A percentile compares a stretch with the other conserved stretches of the same genome.
phyloP scores from a whole-genome alignment of 2,329 filamentous ascomycete species.

The Aspergillus tamarii region DNA sequence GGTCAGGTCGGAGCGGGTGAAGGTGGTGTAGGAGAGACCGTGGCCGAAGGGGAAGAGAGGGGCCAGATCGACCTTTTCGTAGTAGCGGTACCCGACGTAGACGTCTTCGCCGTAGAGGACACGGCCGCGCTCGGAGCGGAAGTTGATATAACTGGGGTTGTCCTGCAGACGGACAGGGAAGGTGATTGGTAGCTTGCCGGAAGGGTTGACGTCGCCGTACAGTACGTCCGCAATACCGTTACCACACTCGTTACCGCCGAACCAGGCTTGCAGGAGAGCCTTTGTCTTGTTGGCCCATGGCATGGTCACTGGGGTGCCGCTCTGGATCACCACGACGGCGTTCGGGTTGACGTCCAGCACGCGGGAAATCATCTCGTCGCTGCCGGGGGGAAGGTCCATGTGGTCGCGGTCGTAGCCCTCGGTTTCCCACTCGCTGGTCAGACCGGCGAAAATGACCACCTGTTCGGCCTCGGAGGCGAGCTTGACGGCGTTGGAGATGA shows the following conservation, averaged over 20 bases:
- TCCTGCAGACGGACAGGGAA: conserved; percentile 71
- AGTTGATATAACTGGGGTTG: conserved; percentile 78
- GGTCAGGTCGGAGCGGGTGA: conserved; percentile 57
- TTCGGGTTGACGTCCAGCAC: conserved; percentile 69
- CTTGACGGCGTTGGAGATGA: conserved; percentile 68
- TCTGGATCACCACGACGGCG: conserved; percentile 74
- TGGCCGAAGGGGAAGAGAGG: conserved; percentile 79
- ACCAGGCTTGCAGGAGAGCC: conserved; percentile 77
- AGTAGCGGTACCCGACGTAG: conserved; percentile 80
- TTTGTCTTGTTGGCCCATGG: conserved; percentile 51
- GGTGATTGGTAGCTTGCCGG: conserved; percentile 72
- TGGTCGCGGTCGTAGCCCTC: conserved; percentile 67
- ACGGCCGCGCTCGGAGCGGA: conserved; percentile 68
- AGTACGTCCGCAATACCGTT: conserved; percentile 79
- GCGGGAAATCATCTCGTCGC: conserved; percentile 63
- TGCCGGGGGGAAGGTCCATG: conserved; percentile 61
- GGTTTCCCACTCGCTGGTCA: conserved; percentile 81
- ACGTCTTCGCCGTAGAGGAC: conserved; percentile 79
- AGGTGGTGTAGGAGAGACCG: conserved; percentile 76
- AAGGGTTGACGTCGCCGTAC: conserved; percentile 74
- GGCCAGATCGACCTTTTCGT: conserved; percentile 68
- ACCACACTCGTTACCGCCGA: conserved; percentile 83
- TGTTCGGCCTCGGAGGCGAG: conserved; percentile 73
- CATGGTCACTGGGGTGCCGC: conserved; percentile 68
- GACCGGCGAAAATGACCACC: conserved; percentile 75